phyloP scores from a whole-genome alignment of 2,329 filamentous ascomycete genomes.

The Immersiporthe knoxdaviesiana region DNA sequence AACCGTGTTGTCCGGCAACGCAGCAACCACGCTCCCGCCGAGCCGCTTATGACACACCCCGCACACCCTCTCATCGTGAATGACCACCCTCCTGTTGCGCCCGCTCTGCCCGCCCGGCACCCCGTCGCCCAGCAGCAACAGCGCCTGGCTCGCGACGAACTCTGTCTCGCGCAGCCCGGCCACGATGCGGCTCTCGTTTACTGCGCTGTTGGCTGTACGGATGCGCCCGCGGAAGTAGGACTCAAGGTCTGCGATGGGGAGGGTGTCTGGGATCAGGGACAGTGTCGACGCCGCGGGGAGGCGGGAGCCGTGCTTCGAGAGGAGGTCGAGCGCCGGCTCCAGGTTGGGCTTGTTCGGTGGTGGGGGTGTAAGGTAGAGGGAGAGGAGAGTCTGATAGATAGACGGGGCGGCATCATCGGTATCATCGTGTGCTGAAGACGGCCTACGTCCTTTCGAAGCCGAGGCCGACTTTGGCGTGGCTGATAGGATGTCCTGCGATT shows the following conservation, averaged over 20 bases:
- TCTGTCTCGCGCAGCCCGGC: conserved; percentile 77
- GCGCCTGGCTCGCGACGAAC: conserved; percentile 75
- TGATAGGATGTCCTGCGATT: conserved; percentile 52
- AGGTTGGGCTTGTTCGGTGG: conserved; percentile 73
- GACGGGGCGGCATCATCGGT: conserved; percentile 65
- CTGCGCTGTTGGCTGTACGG: conserved; percentile 77
- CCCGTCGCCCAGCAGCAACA: conserved; percentile 73
- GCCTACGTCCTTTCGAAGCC: conserved; percentile 40
- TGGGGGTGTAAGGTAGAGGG: conserved; percentile 84
- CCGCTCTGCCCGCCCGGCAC: conserved; percentile 55
- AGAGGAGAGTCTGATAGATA: conserved; percentile 90
- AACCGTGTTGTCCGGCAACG: conserved; percentile 80
- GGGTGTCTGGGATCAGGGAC: conserved; percentile 77
- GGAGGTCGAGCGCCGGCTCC: conserved; percentile 78
- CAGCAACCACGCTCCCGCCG: conserved; percentile 86
- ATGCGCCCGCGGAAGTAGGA: conserved; percentile 93
- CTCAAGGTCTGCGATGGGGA: conserved; percentile 79
- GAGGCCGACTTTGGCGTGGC: conserved; percentile 36
- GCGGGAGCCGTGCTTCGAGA: conserved; percentile 91
- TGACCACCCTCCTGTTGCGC: conserved; percentile 69
- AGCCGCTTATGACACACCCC: conserved; percentile 92
- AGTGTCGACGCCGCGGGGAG: conserved; percentile 87
- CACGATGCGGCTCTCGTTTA: conserved; percentile 80
- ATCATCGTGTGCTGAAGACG: conserved; percentile 40
- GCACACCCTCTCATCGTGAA: conserved; percentile 87